Base-by-base conservation (phyloP, 805 yeast genomes). In the Komagataella ulmi region DNA sequence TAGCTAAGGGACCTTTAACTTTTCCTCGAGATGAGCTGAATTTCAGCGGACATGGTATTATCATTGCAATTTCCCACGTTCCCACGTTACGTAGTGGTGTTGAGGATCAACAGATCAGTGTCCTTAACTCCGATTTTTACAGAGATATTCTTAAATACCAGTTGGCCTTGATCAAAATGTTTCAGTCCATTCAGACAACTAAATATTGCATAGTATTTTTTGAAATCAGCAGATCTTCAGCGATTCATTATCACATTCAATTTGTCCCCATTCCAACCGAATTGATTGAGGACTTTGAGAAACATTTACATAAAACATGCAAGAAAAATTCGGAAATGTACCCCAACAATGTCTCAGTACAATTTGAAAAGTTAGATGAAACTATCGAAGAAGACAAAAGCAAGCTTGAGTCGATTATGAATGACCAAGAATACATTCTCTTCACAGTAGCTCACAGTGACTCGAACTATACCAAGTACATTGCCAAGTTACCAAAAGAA, bases 1-100 rank as follows among this genome's bases (percentile, higher is more conserved):
- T 82, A 14, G 95, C 96, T 0, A 88, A 85, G 60, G 97, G 97
- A 0, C 97, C 97, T 0, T 65, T 89, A 17, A 77, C 86, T 1
- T 65, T 73, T 24, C 77, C 83, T 0, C 65, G 62, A 8, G 68
- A 69, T 12, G 65, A 67, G 3, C 65, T 75, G 3, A 67, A 70
- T 7, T 81, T 86, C 59, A 78, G 95, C 0, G 96, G 95, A 0
- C 97, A 89, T 68, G 86, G 87, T 19, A 69, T 89, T 46, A 73
- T 90, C 7, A 79, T 88, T 10, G 95, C 97, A 0, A 76, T 90
- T 17, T 80, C 82, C 18, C 97, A 89, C 62, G 69, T 71, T 7
- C 75, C 96, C 0, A 74, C 58, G 8, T 55, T 58, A 46, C 56
- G 51, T 44, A 56, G 61, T 56, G 58, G 58, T 56, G 53, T 57